phyloP scores from a whole-genome alignment of 2,329 filamentous ascomycete genomes.

The Aspergillus intermedius region DNA sequence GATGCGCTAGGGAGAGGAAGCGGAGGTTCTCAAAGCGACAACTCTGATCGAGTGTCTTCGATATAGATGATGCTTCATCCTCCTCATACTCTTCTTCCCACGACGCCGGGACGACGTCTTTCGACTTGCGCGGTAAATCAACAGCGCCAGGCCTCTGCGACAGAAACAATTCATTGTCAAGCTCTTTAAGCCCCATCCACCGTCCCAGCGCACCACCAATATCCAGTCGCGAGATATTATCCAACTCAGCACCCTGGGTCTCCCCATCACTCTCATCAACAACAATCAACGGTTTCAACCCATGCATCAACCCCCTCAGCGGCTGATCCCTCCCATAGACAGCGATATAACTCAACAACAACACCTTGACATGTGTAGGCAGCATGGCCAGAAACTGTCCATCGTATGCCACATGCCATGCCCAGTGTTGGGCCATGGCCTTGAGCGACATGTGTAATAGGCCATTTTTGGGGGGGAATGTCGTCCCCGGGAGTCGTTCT shows the following conservation, averaged over 20 bases:
- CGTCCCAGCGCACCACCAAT: constrained; percentile 46
- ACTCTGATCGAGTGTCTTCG: constrained; percentile 16
- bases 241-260: constrained; percentile 25
- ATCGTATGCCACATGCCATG: constrained; percentile 52
- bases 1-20: constrained; percentile 53
- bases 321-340: constrained; percentile 41
- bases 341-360: constrained; percentile 52
- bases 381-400: constrained; percentile 48
- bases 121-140: not conserved
- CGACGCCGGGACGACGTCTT: constrained; percentile 26
- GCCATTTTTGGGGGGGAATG: constrained; percentile 33
- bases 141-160: constrained; percentile 9
- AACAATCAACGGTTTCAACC: constrained; percentile 47
- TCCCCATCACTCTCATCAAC: constrained; percentile 6
- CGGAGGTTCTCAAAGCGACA: constrained; percentile 48
- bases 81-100: constrained; percentile 34
- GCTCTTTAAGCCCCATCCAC: constrained; percentile 43
- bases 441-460: constrained; percentile 49
- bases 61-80: constrained; percentile 8
- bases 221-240: constrained; percentile 46
- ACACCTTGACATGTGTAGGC: constrained; percentile 46
- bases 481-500: constrained; percentile 35
- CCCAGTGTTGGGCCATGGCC: constrained; percentile 51
- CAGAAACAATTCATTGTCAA: constrained; percentile 39
- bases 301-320: constrained; percentile 34